Base-by-base conservation (phyloP, 2,329 filamentous ascomycete genomes). In the Cladophialophora chaetospira region DNA sequence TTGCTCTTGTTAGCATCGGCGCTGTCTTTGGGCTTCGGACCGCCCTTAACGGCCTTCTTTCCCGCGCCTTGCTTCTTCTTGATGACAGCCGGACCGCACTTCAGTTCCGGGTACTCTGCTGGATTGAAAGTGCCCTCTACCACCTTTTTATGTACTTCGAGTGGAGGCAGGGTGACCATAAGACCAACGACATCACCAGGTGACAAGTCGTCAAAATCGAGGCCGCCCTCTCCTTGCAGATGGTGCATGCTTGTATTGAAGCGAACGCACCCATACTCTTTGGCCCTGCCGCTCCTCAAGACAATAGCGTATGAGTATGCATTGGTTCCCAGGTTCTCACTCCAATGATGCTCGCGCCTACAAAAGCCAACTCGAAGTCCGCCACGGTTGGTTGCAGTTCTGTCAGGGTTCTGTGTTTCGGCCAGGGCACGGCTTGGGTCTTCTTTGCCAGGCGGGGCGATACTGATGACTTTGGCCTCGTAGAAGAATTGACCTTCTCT, bases 161-260 rank as follows among this genome's bases (percentile, higher is more conserved):
- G 84, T 0, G 91, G 89, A 0, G 94, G 94, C 1, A 99, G 82
- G 62, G 88, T 90, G 60, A 97, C 96, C 71, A 97, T 91, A 40
- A 99, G 78, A 3, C 94, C 94, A 55, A 99, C 89, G 8, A 99
- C 90, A 71, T 99, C 94, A 42, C 93, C 94, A 72, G 96, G 91
- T 42, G 83, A 81, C 49, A 97, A 85, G 54, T 91, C 84, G 70
- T 93, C 88, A 44, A 87, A 87, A 1, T 87, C 82, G 76, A 94
- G 91, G 51, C 96, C 89, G 60, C 93, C 93, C 71, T 97, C 91
- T 17, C 94, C 94, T 28, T 88, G 83, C 21, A 92, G 87, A 68
- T 99, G 94, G 70, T 97, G 97, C 69, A 92, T 96, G 75, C 97
- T 97, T 38, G 91, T 97, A 3, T 95, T 95, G 70, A 97, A 83